phyloP scores from a whole-genome alignment of 768 basidiomycete genomes.

The Suillus discolor region DNA sequence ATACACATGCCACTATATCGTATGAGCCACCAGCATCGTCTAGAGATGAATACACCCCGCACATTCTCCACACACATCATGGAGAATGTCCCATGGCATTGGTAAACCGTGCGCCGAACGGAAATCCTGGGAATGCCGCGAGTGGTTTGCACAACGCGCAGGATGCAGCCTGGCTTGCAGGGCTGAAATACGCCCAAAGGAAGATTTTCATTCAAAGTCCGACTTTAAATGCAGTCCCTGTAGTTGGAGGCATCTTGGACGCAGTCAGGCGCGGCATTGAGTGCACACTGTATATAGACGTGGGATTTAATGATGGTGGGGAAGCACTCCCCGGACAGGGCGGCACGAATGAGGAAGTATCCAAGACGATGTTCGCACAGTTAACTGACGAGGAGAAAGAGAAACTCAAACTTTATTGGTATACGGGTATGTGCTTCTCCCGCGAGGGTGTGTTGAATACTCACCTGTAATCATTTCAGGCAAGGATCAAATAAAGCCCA shows the following conservation, averaged over 20 bases:
- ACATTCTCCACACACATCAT: slow-evolving; percentile 60
- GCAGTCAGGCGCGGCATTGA: slow-evolving; percentile 63
- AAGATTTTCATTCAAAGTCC: slow-evolving; percentile 77
- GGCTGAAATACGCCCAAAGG: slow-evolving; percentile 57
- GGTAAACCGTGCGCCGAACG: slow-evolving; percentile 63
- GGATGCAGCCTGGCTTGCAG: slow-evolving; percentile 70
- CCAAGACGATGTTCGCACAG: slow-evolving; percentile 54
- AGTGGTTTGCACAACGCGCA: slow-evolving; percentile 55
- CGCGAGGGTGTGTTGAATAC: slow-evolving; percentile 2
- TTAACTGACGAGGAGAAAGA: slow-evolving; percentile 48
- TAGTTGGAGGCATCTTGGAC: slow-evolving; percentile 58
- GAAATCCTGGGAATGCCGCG: slow-evolving; percentile 47
- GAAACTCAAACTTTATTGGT: slow-evolving; percentile 57
- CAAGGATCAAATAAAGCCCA: slow-evolving; percentile 65
- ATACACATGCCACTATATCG: slow-evolving; percentile 33
- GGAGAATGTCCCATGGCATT: slow-evolving; percentile 64
- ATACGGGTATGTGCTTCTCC: slow-evolving; percentile 36
- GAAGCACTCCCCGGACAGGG: slow-evolving; percentile 70
- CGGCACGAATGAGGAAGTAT: slow-evolving; percentile 73
- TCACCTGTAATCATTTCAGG: slow-evolving; percentile 27
- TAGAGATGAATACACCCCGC: slow-evolving; percentile 60
- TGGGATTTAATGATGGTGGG: slow-evolving; percentile 58
- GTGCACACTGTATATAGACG: slow-evolving; percentile 60
- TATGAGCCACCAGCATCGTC: slow-evolving; percentile 26
- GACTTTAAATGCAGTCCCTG: slow-evolving; percentile 67